These are phyloP conservation scores for Colletotrichum sublineola DNA, from an alignment of 2,329 filamentous ascomycete species.

Conservation along the genomic window DNA sequence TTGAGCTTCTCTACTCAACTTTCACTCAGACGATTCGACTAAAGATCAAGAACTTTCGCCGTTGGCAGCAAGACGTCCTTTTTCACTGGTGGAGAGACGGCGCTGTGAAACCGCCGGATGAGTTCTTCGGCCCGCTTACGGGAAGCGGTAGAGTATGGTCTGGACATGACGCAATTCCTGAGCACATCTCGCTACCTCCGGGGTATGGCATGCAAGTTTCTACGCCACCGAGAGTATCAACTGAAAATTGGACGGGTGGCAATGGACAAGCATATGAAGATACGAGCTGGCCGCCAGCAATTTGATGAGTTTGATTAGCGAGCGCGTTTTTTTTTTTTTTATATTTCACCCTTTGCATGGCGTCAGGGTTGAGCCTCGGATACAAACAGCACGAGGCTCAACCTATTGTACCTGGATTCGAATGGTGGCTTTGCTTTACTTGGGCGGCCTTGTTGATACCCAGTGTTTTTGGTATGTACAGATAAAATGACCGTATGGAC, in stretches of 20 bases:
- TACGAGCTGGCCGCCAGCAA: neutral
- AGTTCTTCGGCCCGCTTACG: conserved; percentile 30
- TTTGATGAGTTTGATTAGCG: conserved; percentile 5
- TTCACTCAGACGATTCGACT: conserved; percentile 52
- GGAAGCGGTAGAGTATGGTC: conserved; percentile 23
- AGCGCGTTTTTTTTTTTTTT: neutral
- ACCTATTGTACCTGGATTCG: neutral
- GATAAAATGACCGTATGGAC: neutral
- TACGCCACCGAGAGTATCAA: neutral
- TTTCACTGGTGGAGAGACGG: conserved; percentile 54
- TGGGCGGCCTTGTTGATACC: conserved; percentile 31
- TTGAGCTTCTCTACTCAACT: conserved; percentile 56
- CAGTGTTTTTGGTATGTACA: conserved; percentile 16
- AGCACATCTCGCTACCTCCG: conserved; percentile 1
- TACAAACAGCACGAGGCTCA: neutral
- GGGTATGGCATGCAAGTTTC: neutral
- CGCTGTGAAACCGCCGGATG: conserved; percentile 29
- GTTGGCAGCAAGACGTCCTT: conserved; percentile 56
- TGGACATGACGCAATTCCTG: neutral
- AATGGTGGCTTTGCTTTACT: conserved; percentile 6
- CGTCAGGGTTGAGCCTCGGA: neutral
- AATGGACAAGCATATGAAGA: neutral
- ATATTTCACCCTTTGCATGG: neutral
- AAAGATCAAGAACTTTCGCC: conserved; percentile 51
- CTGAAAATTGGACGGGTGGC: neutral